Conservation (phyloP, 2,329 filamentous ascomycete genomes). For the Fusarium circinatum region DNA sequence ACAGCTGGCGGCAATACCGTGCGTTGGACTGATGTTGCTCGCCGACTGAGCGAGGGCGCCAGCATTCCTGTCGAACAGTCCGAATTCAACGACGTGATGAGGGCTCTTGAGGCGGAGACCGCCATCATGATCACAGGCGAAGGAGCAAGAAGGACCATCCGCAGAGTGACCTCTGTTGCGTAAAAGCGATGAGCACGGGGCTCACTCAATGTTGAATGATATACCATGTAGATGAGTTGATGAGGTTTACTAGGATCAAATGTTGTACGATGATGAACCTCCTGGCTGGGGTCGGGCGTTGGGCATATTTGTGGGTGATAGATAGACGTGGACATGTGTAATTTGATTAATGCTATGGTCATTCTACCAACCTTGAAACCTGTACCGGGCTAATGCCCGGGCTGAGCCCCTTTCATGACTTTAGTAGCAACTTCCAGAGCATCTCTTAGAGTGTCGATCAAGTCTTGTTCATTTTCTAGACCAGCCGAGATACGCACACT, state of each 20-base stretch:
- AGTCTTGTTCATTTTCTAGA: conserved; percentile 55
- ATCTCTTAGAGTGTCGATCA: conserved; percentile 53
- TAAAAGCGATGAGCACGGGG: conserved; percentile 10
- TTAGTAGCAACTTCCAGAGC: conserved; percentile 46
- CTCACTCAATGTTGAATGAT: conserved; percentile 37
- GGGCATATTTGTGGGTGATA: conserved; percentile 35
- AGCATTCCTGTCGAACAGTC: conserved; percentile 76
- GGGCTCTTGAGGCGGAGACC: conserved; percentile 85
- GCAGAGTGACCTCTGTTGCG: conserved; percentile 69
- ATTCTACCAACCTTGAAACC: background rate
- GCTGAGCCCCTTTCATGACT: conserved; percentile 14
- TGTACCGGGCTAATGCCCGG: background rate
- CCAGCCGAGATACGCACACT: conserved; percentile 60
- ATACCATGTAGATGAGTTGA: conserved; percentile 37
- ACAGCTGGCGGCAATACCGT: conserved; percentile 74
- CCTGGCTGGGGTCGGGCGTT: conserved; percentile 40
- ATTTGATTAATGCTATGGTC: conserved; percentile 22
- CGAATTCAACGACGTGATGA: conserved; percentile 86
- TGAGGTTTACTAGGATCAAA: conserved; percentile 9
- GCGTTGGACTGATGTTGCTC: conserved; percentile 81
- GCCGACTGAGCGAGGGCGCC: conserved; percentile 75
- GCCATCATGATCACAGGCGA: conserved; percentile 83
- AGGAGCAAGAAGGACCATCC: conserved; percentile 82
- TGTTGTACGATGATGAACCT: conserved; percentile 21
- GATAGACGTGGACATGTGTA: conserved; percentile 21